phyloP scores from a whole-genome alignment of 345 rosid species.

The Durio zibethinus region DNA sequence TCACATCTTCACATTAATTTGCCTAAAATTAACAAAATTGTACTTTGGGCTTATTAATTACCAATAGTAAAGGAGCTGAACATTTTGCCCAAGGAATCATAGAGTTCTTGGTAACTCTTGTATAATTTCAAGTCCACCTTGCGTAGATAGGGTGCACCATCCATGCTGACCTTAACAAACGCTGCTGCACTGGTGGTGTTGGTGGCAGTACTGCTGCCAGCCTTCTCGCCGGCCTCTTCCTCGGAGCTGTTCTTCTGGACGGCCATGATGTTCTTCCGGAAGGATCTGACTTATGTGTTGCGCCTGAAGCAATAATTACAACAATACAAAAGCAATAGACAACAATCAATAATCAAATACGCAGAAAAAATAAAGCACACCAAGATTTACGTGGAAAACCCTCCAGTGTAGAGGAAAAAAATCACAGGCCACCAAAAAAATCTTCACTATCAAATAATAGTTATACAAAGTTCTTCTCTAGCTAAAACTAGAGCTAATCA shows the following conservation, averaged over 20 bases:
- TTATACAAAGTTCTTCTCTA: too few relatives aligned
- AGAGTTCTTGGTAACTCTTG: slow-evolving; percentile 68
- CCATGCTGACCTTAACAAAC: slow-evolving; percentile 82
- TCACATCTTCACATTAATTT: neutral
- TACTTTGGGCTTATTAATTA: slow-evolving; percentile 14
- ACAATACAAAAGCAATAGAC: too few relatives aligned
- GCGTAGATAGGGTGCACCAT: slow-evolving; percentile 84
- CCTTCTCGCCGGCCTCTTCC: slow-evolving; percentile 27
- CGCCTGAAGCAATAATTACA: too few relatives aligned
- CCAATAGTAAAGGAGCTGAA: slow-evolving; percentile 81
- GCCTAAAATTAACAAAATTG: neutral
- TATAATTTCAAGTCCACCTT: slow-evolving; percentile 74
- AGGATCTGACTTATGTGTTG: slow-evolving; percentile 66
- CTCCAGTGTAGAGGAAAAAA: too few relatives aligned
- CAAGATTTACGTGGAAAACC: too few relatives aligned
- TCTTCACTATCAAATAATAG: too few relatives aligned
- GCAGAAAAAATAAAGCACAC: too few relatives aligned
- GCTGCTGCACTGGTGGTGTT: slow-evolving; percentile 23
- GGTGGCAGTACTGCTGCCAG: slow-evolving; percentile 24
- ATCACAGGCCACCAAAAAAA: too few relatives aligned
- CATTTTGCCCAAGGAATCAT: slow-evolving; percentile 72
- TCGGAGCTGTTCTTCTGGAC: slow-evolving; percentile 40
- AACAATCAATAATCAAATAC: too few relatives aligned
- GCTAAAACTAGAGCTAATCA: too few relatives aligned
- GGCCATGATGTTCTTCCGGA: slow-evolving; percentile 67